Conservation (phyloP, 352 stramenopile genomes). For the Globisporangium viniferum region DNA sequence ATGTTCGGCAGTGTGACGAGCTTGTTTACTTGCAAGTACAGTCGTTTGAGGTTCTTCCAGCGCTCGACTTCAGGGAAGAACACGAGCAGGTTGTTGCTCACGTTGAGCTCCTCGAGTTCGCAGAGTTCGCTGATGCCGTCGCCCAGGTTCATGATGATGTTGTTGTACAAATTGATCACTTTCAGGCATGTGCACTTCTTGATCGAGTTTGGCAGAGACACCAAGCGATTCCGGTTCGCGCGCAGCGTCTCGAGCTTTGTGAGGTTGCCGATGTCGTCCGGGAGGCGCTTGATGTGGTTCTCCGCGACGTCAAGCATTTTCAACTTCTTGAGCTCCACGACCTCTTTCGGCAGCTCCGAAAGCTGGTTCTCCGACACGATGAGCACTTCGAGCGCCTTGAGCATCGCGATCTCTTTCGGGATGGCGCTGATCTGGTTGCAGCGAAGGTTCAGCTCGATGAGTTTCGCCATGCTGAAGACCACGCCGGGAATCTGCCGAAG, state of each 20-base stretch:
- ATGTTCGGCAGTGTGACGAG: conserved; percentile 39
- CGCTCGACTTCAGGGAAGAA: conserved; percentile 32
- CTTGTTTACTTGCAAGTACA: conserved; percentile 63
- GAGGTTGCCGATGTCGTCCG: conserved; percentile 46
- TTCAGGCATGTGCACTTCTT: conserved; percentile 42
- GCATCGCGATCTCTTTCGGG: conserved; percentile 52
- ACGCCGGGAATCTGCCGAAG: conserved; percentile 52
- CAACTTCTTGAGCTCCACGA: conserved; percentile 48
- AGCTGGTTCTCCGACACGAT: conserved; percentile 68
- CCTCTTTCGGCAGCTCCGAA: conserved; percentile 33
- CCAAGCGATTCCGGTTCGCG: conserved; percentile 54
- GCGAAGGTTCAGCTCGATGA: conserved; percentile 61
- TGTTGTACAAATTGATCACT: conserved; percentile 81
- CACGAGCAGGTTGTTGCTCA: conserved; percentile 58
- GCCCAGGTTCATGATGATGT: conserved; percentile 49
- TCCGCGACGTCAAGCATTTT: conserved; percentile 46
- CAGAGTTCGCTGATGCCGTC: conserved; percentile 43
- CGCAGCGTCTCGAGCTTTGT: conserved; percentile 48
- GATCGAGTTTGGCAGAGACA: conserved; percentile 46
- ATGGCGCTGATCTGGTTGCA: conserved; percentile 62
- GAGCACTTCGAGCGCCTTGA: conserved; percentile 44
- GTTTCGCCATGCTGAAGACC: conserved; percentile 51
- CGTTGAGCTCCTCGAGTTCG: conserved; percentile 68
- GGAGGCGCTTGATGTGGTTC: conserved; percentile 55
- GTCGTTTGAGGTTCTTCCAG: conserved; percentile 55